Conservation (phyloP, 1,284 basidiomycete genomes). For the Cutaneotrichosporon cavernicola region DNA sequence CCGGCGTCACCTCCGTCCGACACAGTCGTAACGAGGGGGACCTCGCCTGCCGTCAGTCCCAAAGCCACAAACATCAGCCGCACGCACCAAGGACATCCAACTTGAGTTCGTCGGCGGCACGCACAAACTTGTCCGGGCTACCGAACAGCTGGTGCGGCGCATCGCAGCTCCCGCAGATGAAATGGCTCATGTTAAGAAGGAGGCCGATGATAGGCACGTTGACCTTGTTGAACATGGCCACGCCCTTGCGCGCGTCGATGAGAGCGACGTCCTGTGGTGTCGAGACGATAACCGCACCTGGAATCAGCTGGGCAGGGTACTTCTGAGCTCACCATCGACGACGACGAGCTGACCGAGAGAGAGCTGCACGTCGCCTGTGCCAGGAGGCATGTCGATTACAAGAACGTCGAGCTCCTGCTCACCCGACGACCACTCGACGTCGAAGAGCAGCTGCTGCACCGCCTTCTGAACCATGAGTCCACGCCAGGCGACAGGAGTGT, state of each 20-base stretch:
- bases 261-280: slow-evolving; percentile 96
- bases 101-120: slow-evolving; percentile 63
- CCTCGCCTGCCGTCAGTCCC: slow-evolving; percentile 52
- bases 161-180: slow-evolving; percentile 68
- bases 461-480: slow-evolving; percentile 99
- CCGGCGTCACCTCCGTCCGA: slow-evolving; percentile 76
- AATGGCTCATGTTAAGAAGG: slow-evolving; percentile 87
- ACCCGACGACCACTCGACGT: slow-evolving; percentile 79
- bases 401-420: slow-evolving; percentile 67
- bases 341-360: slow-evolving; percentile 86
- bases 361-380: slow-evolving; percentile 93
- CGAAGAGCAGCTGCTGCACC: slow-evolving; percentile 89
- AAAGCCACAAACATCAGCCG: background rate
- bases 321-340: slow-evolving; percentile 66
- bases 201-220: slow-evolving; percentile 83
- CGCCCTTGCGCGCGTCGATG: slow-evolving; percentile 87
- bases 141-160: slow-evolving; percentile 78
- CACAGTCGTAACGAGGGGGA: slow-evolving; percentile 77
- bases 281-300: slow-evolving; percentile 86
- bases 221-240: slow-evolving; percentile 89
- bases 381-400: slow-evolving; percentile 95
- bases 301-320: background rate
- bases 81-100: slow-evolving; percentile 68
- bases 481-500: slow-evolving; percentile 87
- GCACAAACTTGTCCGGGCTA: slow-evolving; percentile 64